Base-by-base conservation (phyloP, 106 monocot species). In the Platanthera guangdongensis region DNA sequence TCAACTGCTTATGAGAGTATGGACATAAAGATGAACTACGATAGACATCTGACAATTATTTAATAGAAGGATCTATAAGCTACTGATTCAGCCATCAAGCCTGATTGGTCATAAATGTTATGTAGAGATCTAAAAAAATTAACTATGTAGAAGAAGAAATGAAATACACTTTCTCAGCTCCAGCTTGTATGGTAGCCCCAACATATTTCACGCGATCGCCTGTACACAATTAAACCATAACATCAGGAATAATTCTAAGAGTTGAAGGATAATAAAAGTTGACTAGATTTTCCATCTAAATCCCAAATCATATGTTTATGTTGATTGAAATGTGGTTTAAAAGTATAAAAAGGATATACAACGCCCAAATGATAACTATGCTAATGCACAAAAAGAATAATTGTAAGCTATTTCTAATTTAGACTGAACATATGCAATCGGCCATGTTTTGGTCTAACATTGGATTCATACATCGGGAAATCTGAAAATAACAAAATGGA, bases 151-250 rank as follows among this genome's bases (percentile, higher is more conserved):
- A 50, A 10, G 13, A 18, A 19, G 51, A 72, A 72, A 51, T 72
- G 15, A 65, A 16, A 48, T 70, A 72, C 72, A 51, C 72, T 72
- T 72, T 72, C 22, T 50, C 51, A 51, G 50, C 19, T 72, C 39
- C 74, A 75, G 57, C 18, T 54, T 54, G 54, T 28, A 75, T 8
- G 2, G 55, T 13, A 75, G 52, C 55, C 55, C 74, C 74, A 57
- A 75, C 74, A 75, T 75, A 75, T 32, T 75, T 75, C 74, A 75
- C 74, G 14, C 53, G 74, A 75, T 75, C 74, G 57, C 74, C 74
- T 75, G 32, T 11, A 55, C 14, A 72, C 25, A 65, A 65, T 30
- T 63, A 21, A 65, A 65, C 8, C n/a, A 60, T 60, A 8, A 60
- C 19, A 19, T 60, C 3, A 60, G 11, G 8, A 60, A 55, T 14